These are phyloP conservation scores for Suillus paluster DNA, from an alignment of 768 basidiomycete genomes.

Conservation along the genomic window DNA sequence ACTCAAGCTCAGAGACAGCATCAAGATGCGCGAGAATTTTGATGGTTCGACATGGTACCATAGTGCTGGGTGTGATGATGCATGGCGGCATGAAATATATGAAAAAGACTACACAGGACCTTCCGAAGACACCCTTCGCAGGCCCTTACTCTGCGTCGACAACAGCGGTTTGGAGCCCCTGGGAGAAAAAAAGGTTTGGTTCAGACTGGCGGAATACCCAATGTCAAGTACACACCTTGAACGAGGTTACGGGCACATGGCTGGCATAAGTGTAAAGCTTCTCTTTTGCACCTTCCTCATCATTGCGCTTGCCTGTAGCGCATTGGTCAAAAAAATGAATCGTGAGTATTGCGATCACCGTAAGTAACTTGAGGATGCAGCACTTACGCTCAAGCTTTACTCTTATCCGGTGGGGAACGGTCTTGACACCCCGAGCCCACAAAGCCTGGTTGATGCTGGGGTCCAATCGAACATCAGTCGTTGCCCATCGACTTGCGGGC, in stretches of 20 bases:
- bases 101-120: background rate
- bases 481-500: constrained; percentile 96
- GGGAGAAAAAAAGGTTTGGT: constrained; percentile 17
- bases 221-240: constrained; percentile 68
- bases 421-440: constrained; percentile 94
- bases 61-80: background rate
- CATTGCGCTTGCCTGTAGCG: constrained; percentile 88
- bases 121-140: background rate
- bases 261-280: constrained; percentile 94
- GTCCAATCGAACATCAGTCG: constrained; percentile 90
- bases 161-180: constrained; percentile 85
- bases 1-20: too few species aligned
- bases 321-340: background rate
- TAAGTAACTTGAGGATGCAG: background rate
- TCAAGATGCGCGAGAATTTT: background rate
- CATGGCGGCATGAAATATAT: background rate
- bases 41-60: background rate
- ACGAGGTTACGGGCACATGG: constrained; percentile 74
- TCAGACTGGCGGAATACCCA: background rate
- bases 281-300: constrained; percentile 98
- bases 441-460: constrained; percentile 96
- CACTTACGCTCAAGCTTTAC: constrained; percentile 91
- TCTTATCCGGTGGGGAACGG: constrained; percentile 88
- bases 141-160: constrained; percentile 73
- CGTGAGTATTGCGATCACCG: constrained; percentile 8